Conservation (phyloP, 73 alveolate species). For the Paramecium biaurelia region DNA sequence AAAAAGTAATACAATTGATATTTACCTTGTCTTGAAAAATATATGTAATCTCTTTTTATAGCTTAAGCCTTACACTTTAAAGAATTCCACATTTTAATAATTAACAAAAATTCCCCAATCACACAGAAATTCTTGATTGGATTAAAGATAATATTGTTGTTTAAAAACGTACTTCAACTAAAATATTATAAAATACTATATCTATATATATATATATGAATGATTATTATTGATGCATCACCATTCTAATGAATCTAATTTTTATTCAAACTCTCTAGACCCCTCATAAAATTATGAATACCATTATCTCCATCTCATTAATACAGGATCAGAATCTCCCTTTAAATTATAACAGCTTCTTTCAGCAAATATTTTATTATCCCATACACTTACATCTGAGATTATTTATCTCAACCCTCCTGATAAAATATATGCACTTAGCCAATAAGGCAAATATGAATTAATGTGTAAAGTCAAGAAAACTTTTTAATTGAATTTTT, state of each 20-base stretch:
- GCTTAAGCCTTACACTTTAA: too few relatives aligned
- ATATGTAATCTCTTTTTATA: too few relatives aligned
- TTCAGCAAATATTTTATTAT: conserved; percentile 57
- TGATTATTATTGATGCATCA: not conserved
- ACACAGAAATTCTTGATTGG: too few relatives aligned
- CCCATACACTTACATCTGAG: conserved; percentile 58
- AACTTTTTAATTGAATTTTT: conserved; percentile 54
- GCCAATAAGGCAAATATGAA: conserved; percentile 59
- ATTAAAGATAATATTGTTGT: too few relatives aligned
- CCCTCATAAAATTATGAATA: conserved; percentile 71
- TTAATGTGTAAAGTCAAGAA: conserved; percentile 54
- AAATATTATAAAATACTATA: too few relatives aligned
- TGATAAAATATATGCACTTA: conserved; percentile 53
- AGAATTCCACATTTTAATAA: too few relatives aligned
- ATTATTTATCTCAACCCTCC: conserved; percentile 59
- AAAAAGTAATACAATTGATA: too few relatives aligned
- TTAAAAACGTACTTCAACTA: too few relatives aligned
- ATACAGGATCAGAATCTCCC: conserved; percentile 60
- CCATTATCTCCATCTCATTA: conserved; percentile 70
- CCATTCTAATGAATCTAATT: not conserved
- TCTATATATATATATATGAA: too few relatives aligned
- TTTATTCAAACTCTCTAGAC: not conserved
- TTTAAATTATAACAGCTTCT: conserved; percentile 38
- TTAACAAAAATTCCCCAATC: too few relatives aligned
- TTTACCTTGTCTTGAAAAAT: too few relatives aligned